These are phyloP conservation scores for Parietaria judaica DNA, from an alignment of 306 rosid species.

Conservation along the genomic window DNA sequence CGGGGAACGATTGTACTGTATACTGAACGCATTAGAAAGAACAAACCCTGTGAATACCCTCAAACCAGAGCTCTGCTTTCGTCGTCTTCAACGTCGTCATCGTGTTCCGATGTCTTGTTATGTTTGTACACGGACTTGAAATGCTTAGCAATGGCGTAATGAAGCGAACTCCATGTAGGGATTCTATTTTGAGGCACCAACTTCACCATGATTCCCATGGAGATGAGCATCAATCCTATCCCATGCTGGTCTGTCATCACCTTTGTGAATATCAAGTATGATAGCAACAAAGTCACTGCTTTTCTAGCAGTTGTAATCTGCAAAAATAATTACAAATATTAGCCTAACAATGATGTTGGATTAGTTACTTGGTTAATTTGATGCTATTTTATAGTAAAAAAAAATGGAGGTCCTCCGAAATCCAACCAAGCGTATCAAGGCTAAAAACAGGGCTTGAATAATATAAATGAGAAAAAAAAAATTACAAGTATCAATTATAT, in stretches of 20 bases:
- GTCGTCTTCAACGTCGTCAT: not conserved
- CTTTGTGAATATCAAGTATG: slow-evolving; percentile 62
- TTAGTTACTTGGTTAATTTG: too few species aligned
- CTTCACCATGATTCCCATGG: slow-evolving; percentile 47
- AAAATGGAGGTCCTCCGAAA: too few species aligned
- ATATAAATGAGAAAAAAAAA: too few species aligned
- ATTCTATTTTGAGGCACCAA: slow-evolving; percentile 32
- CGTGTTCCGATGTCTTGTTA: not conserved
- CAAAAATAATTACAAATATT: not conserved
- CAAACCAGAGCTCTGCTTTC: slow-evolving; percentile 9
- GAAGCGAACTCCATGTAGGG: not conserved
- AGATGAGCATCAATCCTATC: slow-evolving; percentile 48
- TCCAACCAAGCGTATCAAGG: too few species aligned
- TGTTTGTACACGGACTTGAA: not conserved
- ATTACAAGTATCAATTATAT: too few species aligned
- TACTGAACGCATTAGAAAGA: too few species aligned
- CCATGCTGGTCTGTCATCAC: slow-evolving; percentile 57
- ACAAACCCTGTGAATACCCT: not conserved
- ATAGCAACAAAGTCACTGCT: slow-evolving; percentile 51
- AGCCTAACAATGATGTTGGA: not conserved
- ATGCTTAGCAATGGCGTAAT: slow-evolving; percentile 12
- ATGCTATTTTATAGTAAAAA: too few species aligned
- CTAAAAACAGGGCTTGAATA: too few species aligned
- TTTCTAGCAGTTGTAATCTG: slow-evolving; percentile 51
- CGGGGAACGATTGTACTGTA: too few species aligned